Evolutionary conservation across 768 basidiomycete species (phyloP), one percentile per base, ranked within the genome.

Genomic region (Stropharia rugosoannulata): DNA sequence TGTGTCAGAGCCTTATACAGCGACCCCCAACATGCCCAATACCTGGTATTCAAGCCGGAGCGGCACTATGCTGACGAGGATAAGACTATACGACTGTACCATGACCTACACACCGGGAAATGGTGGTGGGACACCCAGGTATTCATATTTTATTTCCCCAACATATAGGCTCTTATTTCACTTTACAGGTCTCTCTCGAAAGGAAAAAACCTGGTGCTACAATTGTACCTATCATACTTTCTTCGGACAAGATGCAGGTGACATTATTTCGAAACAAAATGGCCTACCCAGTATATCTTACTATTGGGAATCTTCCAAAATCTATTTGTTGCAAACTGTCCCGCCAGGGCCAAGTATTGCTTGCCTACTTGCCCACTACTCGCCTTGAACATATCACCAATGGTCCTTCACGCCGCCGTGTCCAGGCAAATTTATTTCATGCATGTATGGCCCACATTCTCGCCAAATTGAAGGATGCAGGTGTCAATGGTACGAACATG

Each of bases 271-370:
- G 75, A 0, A 67, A 73, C 49, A 75, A 76, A 57, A 43, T 59
- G n/a, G 73, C 73, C 3, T 79, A 73, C 59, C 77, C 77, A 0
- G 71, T 81, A 0, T 81, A 81, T 59, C 54, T 79, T 0, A 74
- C 76, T 1, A 64, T 78, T 29, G 77, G 75, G 0, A 77, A 77
- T 39, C 65, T 78, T 11, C 59, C 65, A 0, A 76, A 75, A 42
- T 49, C 60, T 2, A 55, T 73, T 1, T 61, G 73, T 0, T 60
- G 70, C 0, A 64, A 75, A 54, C 70, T 72, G 0, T 70, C 69
- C 1, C 22, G 52, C 7, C 68, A 66, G 13, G 75, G 72, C 0
- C 65, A 59, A 13, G 60, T 77, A 1, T 62, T 78, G 0, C 37
- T 79, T 1, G 77, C 65, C 0, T 78, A 79, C 49, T 66, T 80